These are phyloP conservation scores for Leptodontidium sp. DNA, from an alignment of 2,329 filamentous ascomycete genomes.

Conservation along the genomic window DNA sequence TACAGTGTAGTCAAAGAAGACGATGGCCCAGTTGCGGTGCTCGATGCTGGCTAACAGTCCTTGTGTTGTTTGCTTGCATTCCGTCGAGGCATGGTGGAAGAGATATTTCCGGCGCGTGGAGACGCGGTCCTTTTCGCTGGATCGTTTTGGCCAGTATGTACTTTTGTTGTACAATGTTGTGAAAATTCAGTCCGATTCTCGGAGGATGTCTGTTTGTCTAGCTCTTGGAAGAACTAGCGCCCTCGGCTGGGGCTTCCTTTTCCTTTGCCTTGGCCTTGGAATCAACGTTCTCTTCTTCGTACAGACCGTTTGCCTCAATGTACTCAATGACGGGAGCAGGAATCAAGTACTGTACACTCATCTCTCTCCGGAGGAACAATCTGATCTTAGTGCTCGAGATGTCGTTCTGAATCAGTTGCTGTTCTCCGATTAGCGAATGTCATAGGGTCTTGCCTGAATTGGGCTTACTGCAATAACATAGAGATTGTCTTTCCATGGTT, in stretches of 20 bases:
- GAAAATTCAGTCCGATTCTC: slow-evolving; percentile 14
- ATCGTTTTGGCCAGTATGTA: background rate
- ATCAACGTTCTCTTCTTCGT: slow-evolving; percentile 56
- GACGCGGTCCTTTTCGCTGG: background rate
- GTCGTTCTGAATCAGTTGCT: slow-evolving; percentile 73
- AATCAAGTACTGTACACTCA: slow-evolving; percentile 82
- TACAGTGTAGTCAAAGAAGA: slow-evolving; percentile 14
- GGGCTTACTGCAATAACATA: slow-evolving; percentile 29
- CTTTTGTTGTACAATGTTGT: background rate
- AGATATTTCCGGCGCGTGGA: slow-evolving; percentile 4
- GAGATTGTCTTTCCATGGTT: slow-evolving; percentile 82
- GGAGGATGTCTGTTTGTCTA: slow-evolving; percentile 11
- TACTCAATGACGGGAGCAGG: slow-evolving; percentile 79
- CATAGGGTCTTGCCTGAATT: background rate
- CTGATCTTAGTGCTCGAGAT: slow-evolving; percentile 85
- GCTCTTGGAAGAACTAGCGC: slow-evolving; percentile 32
- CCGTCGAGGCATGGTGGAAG: background rate
- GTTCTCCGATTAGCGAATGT: background rate
- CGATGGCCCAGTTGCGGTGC: background rate
- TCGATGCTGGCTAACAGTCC: background rate
- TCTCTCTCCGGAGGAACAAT: slow-evolving; percentile 78
- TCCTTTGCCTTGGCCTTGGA: slow-evolving; percentile 41
- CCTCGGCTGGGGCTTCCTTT: slow-evolving; percentile 27
- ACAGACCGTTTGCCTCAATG: slow-evolving; percentile 72
- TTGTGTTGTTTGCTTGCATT: background rate